Conservation (phyloP, 2,329 filamentous ascomycete species). For the Cladosporium austrohemisphaericum region DNA sequence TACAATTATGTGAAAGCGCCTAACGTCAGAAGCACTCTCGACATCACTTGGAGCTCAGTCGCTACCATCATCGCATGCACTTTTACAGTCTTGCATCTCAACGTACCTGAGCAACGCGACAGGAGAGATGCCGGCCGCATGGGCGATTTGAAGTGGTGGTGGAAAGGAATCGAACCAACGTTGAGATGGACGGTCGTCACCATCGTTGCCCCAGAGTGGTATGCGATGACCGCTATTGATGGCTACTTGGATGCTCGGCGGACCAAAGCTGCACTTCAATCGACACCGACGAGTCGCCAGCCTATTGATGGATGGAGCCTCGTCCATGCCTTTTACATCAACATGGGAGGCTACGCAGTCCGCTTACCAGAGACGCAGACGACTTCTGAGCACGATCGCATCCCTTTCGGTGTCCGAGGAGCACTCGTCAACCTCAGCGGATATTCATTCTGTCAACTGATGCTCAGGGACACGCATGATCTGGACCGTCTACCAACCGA, state of each 20-base stretch:
- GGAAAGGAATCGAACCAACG: background rate
- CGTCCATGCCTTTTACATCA: constrained; percentile 34
- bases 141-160: too few species aligned
- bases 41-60: constrained; percentile 35
- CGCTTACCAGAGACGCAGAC: too few species aligned
- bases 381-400: too few species aligned
- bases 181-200: background rate
- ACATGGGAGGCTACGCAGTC: constrained; percentile 29
- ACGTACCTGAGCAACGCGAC: constrained; percentile 27
- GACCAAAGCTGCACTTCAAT: too few species aligned
- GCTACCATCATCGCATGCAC: constrained; percentile 36
- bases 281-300: too few species aligned
- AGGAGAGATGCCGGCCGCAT: background rate
- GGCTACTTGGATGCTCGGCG: constrained; percentile 26
- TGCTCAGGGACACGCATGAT: too few species aligned
- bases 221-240: constrained; percentile 19
- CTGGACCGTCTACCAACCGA: constrained; percentile 6
- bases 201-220: constrained; percentile 1
- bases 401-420: too few species aligned
- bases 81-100: constrained; percentile 38
- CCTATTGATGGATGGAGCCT: too few species aligned
- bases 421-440: too few species aligned
- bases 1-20: background rate
- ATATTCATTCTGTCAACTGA: too few species aligned
- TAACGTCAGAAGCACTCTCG: constrained; percentile 28